These are phyloP conservation scores for Cornus kousa DNA, from an alignment of 148 eudicot genomes.

Conservation along the genomic window DNA sequence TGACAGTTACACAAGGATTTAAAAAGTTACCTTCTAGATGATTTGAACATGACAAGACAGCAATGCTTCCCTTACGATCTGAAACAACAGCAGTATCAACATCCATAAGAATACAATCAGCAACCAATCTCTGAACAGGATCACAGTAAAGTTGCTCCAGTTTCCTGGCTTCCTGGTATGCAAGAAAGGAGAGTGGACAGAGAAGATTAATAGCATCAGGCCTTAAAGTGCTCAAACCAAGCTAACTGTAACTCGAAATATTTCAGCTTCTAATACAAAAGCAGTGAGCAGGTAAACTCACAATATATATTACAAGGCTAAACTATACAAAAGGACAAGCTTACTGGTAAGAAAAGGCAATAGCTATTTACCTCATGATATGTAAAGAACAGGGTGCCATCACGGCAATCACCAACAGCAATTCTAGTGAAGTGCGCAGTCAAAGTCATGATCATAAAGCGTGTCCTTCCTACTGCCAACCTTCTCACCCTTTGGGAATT, in stretches of 20 bases:
- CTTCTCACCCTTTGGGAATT: constrained; percentile 65
- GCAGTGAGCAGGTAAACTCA: neutral
- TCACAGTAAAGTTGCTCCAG: constrained; percentile 84
- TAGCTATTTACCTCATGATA: constrained; percentile 73
- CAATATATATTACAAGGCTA: constrained; percentile 10
- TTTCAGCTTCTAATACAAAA: neutral
- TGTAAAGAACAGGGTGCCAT: constrained; percentile 80
- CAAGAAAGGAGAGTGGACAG: constrained; percentile 8
- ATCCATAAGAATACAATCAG: constrained; percentile 87
- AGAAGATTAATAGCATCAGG: neutral
- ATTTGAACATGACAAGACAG: constrained; percentile 68
- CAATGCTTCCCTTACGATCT: constrained; percentile 84
- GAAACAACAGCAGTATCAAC: constrained; percentile 81
- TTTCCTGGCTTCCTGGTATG: constrained; percentile 64
- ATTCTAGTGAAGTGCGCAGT: constrained; percentile 77
- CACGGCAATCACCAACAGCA: constrained; percentile 97
- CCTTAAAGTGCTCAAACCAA: neutral
- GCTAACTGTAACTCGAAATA: neutral
- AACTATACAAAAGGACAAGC: neutral
- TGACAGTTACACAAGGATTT: neutral
- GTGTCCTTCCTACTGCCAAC: constrained; percentile 71
- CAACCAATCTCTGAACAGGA: constrained; percentile 87
- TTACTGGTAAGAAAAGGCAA: neutral
- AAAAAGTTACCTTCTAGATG: constrained; percentile 51
- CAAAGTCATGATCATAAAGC: constrained; percentile 76